Evolutionary conservation across 345 rosid species (phyloP).

Genomic region (Acer saccharum): DNA sequence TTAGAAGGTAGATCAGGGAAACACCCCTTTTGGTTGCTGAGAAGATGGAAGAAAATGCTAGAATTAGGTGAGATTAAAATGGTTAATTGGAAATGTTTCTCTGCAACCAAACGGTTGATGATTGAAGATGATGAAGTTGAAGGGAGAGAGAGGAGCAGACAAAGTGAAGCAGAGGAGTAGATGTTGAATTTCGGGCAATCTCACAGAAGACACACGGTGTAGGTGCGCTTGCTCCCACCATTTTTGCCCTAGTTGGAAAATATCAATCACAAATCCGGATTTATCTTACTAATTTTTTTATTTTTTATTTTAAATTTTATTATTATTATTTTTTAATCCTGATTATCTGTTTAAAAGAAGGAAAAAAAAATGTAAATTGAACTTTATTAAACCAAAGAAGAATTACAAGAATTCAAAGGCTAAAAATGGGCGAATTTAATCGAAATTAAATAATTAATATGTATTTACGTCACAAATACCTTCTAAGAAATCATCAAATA

Average conservation of each 20-base stretch:
- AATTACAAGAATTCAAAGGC: too few species aligned
- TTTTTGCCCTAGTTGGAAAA: slow-evolving; percentile 25
- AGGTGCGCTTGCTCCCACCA: slow-evolving; percentile 55
- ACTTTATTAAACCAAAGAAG: too few species aligned
- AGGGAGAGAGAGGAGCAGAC: slow-evolving; percentile 36
- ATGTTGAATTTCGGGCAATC: slow-evolving; percentile 49
- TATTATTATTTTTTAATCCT: too few species aligned
- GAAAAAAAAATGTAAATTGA: too few species aligned
- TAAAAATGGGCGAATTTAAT: too few species aligned
- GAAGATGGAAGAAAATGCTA: background rate
- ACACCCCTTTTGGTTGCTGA: slow-evolving; percentile 20
- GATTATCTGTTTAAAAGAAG: too few species aligned
- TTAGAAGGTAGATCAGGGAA: background rate
- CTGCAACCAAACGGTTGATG: slow-evolving; percentile 11
- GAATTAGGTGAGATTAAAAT: background rate
- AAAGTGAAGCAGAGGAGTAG: slow-evolving; percentile 64
- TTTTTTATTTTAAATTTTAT: too few species aligned
- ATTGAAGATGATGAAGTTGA: background rate
- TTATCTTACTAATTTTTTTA: too few species aligned
- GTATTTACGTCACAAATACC: too few species aligned
- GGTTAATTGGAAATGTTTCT: background rate
- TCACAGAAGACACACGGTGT: slow-evolving; percentile 72
- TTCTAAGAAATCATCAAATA: too few species aligned
- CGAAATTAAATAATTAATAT: too few species aligned
- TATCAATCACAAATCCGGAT: background rate